Percentiles rank a stretch among this genome's conserved stretches.
Evolutionary conservation across 73 alveolate genomes (phyloP).

Genomic region (Paramecium biaurelia): DNA sequence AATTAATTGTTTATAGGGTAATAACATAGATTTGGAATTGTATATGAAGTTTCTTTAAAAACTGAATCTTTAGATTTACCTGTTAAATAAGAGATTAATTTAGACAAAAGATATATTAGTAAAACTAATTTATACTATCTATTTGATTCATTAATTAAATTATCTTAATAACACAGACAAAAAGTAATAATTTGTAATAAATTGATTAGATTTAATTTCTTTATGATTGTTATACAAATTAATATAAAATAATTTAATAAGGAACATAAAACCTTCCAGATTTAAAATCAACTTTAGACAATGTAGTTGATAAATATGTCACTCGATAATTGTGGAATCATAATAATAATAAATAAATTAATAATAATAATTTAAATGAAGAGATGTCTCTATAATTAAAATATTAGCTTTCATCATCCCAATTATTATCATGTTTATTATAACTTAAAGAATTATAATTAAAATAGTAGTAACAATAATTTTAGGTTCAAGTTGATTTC

Average conservation of each 20-base stretch:
- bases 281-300: background rate
- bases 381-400: background rate
- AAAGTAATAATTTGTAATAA: background rate
- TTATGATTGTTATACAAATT: slow-evolving; percentile 12
- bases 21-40: background rate
- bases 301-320: background rate
- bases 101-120: background rate
- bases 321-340: background rate
- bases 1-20: background rate
- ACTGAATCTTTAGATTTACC: background rate
- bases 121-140: background rate
- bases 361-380: background rate
- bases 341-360: background rate
- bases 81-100: background rate
- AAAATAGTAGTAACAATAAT: background rate
- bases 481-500: background rate
- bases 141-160: background rate
- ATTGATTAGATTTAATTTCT: background rate
- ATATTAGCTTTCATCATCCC: background rate
- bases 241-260: background rate
- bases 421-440: background rate
- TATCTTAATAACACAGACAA: background rate
- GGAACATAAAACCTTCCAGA: background rate
- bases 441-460: background rate
- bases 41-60: background rate